These are phyloP conservation scores for Candida xyloterini DNA, from an alignment of 805 yeast genomes.

Conservation along the genomic window DNA sequence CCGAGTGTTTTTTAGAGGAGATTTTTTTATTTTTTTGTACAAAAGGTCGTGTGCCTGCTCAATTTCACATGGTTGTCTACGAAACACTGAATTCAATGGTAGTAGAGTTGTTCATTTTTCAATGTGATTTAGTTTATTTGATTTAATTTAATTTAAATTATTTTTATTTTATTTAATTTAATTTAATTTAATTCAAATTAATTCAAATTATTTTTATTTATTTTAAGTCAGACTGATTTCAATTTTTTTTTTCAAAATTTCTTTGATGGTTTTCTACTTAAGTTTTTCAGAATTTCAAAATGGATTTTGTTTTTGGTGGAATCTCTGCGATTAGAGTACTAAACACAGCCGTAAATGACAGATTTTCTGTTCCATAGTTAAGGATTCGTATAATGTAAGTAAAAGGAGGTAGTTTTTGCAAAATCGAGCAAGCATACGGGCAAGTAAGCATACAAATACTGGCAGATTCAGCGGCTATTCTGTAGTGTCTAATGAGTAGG, in stretches of 20 bases:
- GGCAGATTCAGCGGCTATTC: slow-evolving; percentile 2
- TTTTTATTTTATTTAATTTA: neutral
- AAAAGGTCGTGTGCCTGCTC: neutral
- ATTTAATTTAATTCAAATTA: neutral
- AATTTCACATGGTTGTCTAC: neutral
- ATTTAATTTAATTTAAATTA: neutral
- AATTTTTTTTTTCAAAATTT: neutral
- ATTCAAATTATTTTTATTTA: neutral
- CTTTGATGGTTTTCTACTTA: neutral
- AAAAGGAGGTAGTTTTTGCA: neutral
- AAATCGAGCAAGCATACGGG: neutral
- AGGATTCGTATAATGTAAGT: neutral
- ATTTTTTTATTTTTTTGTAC: slow-evolving; percentile 1
- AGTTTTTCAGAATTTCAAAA: neutral
- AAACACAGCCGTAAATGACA: neutral
- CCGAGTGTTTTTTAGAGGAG: slow-evolving; percentile 4
- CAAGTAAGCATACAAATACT: slow-evolving; percentile 1
- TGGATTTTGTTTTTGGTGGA: neutral
- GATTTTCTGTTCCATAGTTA: slow-evolving; percentile 5
- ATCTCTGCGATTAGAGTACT: neutral
- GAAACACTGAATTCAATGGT: no score
- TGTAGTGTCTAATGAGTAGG: neutral
- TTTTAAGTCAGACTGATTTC: neutral
- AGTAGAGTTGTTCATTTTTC: no score
- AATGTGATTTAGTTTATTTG: no score